Evolutionary conservation across 176 grass and related monocot genomes (phyloP).

Genomic region (Oryza officinalis): DNA sequence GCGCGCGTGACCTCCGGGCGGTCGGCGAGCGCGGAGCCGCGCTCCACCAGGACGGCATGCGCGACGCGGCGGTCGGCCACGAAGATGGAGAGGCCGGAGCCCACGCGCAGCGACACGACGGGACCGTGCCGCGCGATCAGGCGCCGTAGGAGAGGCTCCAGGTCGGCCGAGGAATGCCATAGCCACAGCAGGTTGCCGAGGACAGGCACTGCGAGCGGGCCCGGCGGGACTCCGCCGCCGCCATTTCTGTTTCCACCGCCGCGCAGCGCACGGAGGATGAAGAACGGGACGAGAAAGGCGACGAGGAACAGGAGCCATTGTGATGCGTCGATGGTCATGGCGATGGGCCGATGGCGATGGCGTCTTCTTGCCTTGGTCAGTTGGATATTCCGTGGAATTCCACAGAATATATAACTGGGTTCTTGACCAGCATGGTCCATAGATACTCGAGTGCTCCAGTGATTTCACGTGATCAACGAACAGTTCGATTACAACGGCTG

Average conservation of each 20-base stretch:
- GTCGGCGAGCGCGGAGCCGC: constrained; percentile 47
- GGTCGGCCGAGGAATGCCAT: not conserved
- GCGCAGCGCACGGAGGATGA: not conserved
- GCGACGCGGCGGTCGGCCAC: constrained; percentile 50
- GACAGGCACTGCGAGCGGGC: constrained; percentile 46
- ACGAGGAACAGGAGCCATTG: constrained; percentile 19
- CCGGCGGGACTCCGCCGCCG: constrained; percentile 35
- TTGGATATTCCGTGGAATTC: too few species aligned
- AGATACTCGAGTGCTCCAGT: too few species aligned
- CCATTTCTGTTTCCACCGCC: not conserved
- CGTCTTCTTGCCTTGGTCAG: too few species aligned
- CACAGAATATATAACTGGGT: too few species aligned
- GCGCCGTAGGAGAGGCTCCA: constrained; percentile 41
- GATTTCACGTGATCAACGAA: too few species aligned
- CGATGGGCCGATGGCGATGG: too few species aligned
- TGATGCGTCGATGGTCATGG: not conserved
- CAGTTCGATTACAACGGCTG: too few species aligned
- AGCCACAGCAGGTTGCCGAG: constrained; percentile 53
- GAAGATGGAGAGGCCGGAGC: constrained; percentile 34
- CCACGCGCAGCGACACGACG: constrained; percentile 49
- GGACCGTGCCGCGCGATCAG: constrained; percentile 44
- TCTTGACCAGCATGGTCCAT: too few species aligned
- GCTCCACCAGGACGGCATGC: constrained; percentile 50
- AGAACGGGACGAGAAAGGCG: not conserved
- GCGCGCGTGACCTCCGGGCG: not conserved